phyloP scores from a whole-genome alignment of 129 eudicot genomes.

The Chrysanthemum seticuspe region DNA sequence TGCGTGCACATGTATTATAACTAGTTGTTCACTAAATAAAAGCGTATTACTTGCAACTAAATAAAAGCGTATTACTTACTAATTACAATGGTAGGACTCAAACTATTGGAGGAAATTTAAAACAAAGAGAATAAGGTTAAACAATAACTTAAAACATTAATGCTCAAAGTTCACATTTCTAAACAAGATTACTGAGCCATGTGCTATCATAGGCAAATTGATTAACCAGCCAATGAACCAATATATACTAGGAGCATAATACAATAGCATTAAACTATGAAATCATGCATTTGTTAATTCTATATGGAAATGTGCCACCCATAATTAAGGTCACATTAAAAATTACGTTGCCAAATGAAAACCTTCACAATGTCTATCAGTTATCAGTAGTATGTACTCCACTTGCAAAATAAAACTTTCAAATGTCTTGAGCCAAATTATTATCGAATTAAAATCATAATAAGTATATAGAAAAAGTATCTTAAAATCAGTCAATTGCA shows the following conservation, averaged over 20 bases:
- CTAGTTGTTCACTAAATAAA: too few relatives aligned
- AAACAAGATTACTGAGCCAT: too few relatives aligned
- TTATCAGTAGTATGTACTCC: background rate
- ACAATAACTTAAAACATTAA: too few relatives aligned
- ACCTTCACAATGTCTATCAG: constrained; percentile 15
- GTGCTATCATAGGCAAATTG: background rate
- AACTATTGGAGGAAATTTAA: too few relatives aligned
- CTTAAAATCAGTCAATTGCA: background rate
- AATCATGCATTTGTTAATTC: constrained; percentile 5
- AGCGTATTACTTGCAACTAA: too few relatives aligned
- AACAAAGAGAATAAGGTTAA: too few relatives aligned
- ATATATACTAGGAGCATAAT: too few relatives aligned
- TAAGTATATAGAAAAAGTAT: background rate
- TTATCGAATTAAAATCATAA: background rate
- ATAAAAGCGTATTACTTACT: too few relatives aligned
- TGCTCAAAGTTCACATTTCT: too few relatives aligned
- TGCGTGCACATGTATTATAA: too few relatives aligned
- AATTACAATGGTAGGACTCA: too few relatives aligned
- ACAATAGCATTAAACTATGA: too few relatives aligned
- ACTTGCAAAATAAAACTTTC: constrained; percentile 29
- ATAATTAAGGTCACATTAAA: constrained; percentile 12
- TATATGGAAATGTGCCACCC: constrained; percentile 23
- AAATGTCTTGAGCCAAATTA: background rate
- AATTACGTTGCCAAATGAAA: background rate
- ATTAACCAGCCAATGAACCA: background rate